Base-by-base conservation (phyloP, 1,284 basidiomycete genomes). In the Cystobasidium sp. region DNA sequence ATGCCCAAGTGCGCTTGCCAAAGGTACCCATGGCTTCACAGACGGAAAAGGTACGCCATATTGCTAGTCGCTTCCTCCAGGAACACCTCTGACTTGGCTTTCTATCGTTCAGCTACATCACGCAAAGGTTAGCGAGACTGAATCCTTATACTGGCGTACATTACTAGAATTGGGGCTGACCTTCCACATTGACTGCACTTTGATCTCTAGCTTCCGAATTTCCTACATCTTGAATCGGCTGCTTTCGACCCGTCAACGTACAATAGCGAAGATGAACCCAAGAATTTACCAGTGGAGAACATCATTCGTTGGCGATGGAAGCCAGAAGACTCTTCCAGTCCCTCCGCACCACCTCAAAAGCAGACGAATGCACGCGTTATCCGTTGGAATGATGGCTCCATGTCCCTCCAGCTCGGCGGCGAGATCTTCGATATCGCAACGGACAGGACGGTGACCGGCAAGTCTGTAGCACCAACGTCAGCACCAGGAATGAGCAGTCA, bases 351-450 rank as follows among this genome's bases (percentile, higher is more conserved):
- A 89, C 84, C 85, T 78, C 20, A 71, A 24, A 87, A 89, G 76
- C 90, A 94, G 84, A 93, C 92, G 9, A 97, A 97, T 81, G 88
- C 89, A 76, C 90, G 93, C 18, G 85, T 95, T 49, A 88, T 97
- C 69, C 88, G 90, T 8, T 97, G 94, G 94, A 95, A 92, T 24
- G 94, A 97, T 80, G 94, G 94, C 37, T 87, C 90, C 16, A 84
- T 92, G 77, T 94, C 92, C 79, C 86, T 97, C 47, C 89, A 91
- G 77, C 85, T 97, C 69, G 94, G 94, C 64, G 90, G 75, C 82
- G 94, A 97, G 80, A 85, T 94, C 6, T 95, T 94, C 82, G 93
- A 97, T 83, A 89, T 97, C 74, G 88, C 87, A 65, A 86, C 90
- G 81, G 88, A 86, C 73, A 84, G 90, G 75, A 91, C 93, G 79